Conservation (phyloP, 1,284 basidiomycete species). For the Trametes polyzona region DNA sequence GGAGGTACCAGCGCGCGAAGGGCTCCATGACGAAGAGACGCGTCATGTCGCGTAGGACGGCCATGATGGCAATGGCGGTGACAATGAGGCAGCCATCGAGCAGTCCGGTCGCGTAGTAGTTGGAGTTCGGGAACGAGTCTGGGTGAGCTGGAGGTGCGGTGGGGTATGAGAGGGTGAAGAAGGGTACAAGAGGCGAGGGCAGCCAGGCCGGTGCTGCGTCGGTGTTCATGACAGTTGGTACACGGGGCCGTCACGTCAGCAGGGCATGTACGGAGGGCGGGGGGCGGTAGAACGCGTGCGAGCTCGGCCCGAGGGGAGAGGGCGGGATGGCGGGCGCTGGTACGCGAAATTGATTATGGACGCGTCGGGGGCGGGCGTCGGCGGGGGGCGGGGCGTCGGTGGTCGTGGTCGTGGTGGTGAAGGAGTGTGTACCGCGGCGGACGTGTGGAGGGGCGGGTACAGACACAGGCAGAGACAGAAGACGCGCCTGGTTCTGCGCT, state of each 20-base stretch:
- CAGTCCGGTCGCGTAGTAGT: constrained; percentile 71
- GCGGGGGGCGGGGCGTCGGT: too few relatives aligned
- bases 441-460: not conserved
- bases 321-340: not conserved
- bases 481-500: constrained; percentile 22
- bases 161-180: constrained; percentile 78
- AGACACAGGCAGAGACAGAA: not conserved
- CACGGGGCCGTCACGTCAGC: constrained; percentile 29
- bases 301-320: not conserved
- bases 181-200: constrained; percentile 60
- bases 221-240: constrained; percentile 34
- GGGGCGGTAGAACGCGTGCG: constrained; percentile 1
- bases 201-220: constrained; percentile 48
- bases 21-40: constrained; percentile 79
- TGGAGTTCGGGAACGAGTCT: constrained; percentile 70
- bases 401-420: too few relatives aligned
- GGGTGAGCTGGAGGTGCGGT: constrained; percentile 53
- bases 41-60: constrained; percentile 74
- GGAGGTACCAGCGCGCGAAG: constrained; percentile 75
- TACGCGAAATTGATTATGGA: not conserved
- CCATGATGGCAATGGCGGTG: constrained; percentile 78
- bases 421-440: not conserved
- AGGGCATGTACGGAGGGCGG: constrained; percentile 28
- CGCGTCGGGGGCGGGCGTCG: not conserved
- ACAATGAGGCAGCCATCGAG: constrained; percentile 76